A percentile compares a stretch with the other conserved stretches of the same genome.
These are phyloP conservation scores for Wickerhamia fluorescens DNA, from an alignment of 805 yeast genomes.

Conservation along the genomic window DNA sequence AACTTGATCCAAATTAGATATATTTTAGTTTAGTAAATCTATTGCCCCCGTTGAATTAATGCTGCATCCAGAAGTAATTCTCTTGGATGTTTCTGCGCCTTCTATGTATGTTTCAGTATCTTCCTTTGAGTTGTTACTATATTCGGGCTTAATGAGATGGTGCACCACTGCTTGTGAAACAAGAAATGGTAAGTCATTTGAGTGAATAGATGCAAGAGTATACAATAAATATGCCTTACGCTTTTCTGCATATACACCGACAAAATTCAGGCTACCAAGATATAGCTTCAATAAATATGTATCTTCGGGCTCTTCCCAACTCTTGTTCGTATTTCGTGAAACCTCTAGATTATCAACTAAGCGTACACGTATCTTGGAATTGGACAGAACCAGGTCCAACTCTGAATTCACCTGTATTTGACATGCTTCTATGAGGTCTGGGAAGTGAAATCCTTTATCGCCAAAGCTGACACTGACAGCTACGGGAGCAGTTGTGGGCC, in stretches of 20 bases:
- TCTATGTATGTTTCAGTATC: neutral
- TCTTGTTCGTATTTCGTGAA: neutral
- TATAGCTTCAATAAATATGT: constrained; percentile 28
- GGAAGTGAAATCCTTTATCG: constrained; percentile 45
- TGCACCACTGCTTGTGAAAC: constrained; percentile 41
- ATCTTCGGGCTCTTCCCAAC: neutral
- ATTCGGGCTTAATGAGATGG: constrained; percentile 24
- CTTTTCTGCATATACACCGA: constrained; percentile 35
- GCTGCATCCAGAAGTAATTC: no score
- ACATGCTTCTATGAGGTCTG: constrained; percentile 55
- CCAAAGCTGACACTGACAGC: constrained; percentile 10
- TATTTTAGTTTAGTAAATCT: no score
- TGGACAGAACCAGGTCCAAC: constrained; percentile 1
- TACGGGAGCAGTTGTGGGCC: no score
- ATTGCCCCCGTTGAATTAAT: no score
- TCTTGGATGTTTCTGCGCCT: no score
- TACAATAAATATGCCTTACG: constrained; percentile 36
- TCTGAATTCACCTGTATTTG: constrained; percentile 27
- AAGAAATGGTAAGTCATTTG: constrained; percentile 57
- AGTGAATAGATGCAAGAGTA: constrained; percentile 37
- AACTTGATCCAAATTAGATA: no score
- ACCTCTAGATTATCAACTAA: constrained; percentile 5
- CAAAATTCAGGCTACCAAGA: constrained; percentile 36
- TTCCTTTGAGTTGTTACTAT: neutral
- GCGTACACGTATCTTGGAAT: neutral